A percentile compares a stretch with the other conserved stretches of the same genome.
These are phyloP conservation scores for Termitomyces sp. DNA, from an alignment of 768 basidiomycete genomes.

Conservation along the genomic window DNA sequence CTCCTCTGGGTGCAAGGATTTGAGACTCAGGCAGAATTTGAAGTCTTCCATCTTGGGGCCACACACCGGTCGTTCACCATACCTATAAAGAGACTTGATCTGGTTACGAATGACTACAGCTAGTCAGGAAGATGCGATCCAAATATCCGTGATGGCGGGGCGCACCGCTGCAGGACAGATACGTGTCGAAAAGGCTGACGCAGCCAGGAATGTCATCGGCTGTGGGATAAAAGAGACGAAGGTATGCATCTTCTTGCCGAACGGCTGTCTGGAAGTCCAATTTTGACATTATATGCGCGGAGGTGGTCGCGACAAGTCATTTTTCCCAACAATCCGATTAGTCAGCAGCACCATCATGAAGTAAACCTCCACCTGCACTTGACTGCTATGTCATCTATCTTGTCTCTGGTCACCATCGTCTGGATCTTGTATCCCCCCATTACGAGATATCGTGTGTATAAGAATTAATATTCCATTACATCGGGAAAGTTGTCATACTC, in stretches of 20 bases:
- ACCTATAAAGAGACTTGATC: conserved; percentile 82
- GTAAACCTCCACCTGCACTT: neutral
- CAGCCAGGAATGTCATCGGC: conserved; percentile 81
- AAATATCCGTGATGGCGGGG: conserved; percentile 10
- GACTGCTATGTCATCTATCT: neutral
- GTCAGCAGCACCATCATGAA: neutral
- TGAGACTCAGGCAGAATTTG: conserved; percentile 90
- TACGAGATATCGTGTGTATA: too few relatives aligned
- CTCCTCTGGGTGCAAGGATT: conserved; percentile 72
- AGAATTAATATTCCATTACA: too few relatives aligned
- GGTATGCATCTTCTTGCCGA: conserved; percentile 65
- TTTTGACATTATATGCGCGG: conserved; percentile 37
- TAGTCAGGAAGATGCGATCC: neutral
- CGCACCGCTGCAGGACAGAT: conserved; percentile 66
- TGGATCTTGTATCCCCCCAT: neutral
- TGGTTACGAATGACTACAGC: conserved; percentile 72
- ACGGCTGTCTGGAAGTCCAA: conserved; percentile 54
- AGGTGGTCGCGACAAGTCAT: neutral
- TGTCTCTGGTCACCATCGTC: too few relatives aligned
- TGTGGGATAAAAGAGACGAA: conserved; percentile 67
- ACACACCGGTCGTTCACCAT: conserved; percentile 73
- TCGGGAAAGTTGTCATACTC: too few relatives aligned
- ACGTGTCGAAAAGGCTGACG: conserved; percentile 69
- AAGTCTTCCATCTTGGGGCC: conserved; percentile 82
- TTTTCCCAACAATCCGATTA: neutral